A percentile compares a stretch with the other conserved stretches of the same genome.
Conservation (phyloP, 495 filamentous ascomycete species). For the Parachaetomium inaequale region DNA sequence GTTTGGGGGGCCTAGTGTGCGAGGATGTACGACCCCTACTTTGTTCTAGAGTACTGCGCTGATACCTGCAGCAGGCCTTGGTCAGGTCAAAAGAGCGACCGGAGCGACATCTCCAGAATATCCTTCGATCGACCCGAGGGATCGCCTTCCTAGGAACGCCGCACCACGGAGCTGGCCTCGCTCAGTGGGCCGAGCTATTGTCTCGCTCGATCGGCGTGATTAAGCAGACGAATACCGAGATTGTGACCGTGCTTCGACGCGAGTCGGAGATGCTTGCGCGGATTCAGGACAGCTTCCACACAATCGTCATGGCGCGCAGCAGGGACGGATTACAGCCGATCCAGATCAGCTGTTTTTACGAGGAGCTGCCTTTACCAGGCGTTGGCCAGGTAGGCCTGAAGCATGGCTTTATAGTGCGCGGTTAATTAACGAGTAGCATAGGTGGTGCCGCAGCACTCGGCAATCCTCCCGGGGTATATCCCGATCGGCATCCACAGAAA, state of each 20-base stretch:
- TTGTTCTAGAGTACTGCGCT: background rate
- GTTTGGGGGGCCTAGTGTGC: slow-evolving; percentile 42
- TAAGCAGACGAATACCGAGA: slow-evolving; percentile 30
- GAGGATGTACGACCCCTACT: slow-evolving; percentile 26
- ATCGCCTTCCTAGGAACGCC: slow-evolving; percentile 45
- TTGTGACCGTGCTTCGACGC: slow-evolving; percentile 20
- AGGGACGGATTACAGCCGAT: slow-evolving; percentile 21
- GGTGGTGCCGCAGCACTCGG: slow-evolving; percentile 41
- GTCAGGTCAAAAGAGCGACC: slow-evolving; percentile 17
- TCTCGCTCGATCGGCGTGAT: slow-evolving; percentile 19
- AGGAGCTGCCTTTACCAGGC: slow-evolving; percentile 25
- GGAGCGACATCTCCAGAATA: slow-evolving; percentile 29
- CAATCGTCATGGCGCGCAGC: slow-evolving; percentile 28
- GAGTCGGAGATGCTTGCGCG: slow-evolving; percentile 35
- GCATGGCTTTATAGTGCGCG: background rate
- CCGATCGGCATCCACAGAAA: slow-evolving; percentile 38
- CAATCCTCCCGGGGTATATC: slow-evolving; percentile 37
- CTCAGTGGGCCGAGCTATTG: slow-evolving; percentile 28
- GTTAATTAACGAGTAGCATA: slow-evolving; percentile 4
- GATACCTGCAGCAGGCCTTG: slow-evolving; percentile 17
- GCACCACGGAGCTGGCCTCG: slow-evolving; percentile 36
- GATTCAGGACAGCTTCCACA: slow-evolving; percentile 39
- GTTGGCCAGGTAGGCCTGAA: slow-evolving; percentile 27
- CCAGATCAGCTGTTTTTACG: slow-evolving; percentile 34
- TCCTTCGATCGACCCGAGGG: slow-evolving; percentile 33